Evolutionary conservation across 805 yeast genomes (phyloP).

Genomic region (Metschnikowia continentalis): DNA sequence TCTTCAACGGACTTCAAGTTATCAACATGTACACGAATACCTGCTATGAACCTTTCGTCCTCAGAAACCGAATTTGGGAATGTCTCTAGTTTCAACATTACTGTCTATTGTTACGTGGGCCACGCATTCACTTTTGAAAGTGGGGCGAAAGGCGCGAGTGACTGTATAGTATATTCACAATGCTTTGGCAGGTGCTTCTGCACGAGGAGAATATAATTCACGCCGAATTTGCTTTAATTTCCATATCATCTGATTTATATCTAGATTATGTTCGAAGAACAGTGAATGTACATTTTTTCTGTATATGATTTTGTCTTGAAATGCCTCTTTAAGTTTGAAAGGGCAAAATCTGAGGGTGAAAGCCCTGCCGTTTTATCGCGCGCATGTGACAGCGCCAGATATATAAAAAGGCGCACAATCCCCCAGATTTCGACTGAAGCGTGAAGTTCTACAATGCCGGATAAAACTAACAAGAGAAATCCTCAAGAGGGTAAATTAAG

Average conservation of each 20-base stretch:
- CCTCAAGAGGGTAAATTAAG: neutral
- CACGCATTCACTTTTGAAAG: neutral
- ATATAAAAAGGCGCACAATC: slow-evolving; percentile 1
- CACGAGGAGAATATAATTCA: neutral
- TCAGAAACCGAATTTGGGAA: slow-evolving; percentile 6
- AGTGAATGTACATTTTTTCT: no score
- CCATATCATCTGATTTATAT: neutral
- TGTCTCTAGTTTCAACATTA: slow-evolving; percentile 14
- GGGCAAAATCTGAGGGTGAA: neutral
- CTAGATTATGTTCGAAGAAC: neutral
- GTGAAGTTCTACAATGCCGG: neutral
- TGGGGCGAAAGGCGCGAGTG: slow-evolving; percentile 2
- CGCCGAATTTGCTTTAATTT: neutral
- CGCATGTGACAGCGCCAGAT: neutral
- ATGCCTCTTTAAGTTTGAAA: neutral
- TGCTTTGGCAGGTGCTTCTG: neutral
- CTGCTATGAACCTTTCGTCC: slow-evolving; percentile 34
- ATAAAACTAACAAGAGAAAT: neutral
- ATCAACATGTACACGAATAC: slow-evolving; percentile 32
- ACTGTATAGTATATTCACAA: neutral
- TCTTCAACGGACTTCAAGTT: slow-evolving; percentile 11
- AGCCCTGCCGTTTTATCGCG: neutral
- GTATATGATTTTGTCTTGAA: neutral
- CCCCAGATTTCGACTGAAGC: neutral
- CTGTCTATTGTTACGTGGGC: neutral